Evolutionary conservation across 2,329 filamentous ascomycete genomes (phyloP).

Genomic region (Aspergillus sergii): DNA sequence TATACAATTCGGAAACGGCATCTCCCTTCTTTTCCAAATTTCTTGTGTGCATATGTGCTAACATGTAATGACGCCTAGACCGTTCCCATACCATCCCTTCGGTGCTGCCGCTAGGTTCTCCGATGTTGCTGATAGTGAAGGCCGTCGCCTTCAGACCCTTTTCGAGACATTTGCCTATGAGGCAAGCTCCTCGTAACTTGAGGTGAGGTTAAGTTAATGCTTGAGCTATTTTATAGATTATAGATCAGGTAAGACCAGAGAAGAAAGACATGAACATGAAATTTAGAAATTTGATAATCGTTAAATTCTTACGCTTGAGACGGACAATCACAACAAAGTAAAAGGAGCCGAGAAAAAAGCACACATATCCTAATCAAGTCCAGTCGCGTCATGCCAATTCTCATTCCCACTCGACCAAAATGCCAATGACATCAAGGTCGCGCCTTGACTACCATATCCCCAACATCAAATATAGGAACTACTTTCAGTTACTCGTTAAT

Average conservation of each 20-base stretch:
- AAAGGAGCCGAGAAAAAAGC: too few species aligned
- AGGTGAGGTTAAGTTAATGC: rapidly evolving
- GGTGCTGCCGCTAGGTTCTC: conserved; percentile 17
- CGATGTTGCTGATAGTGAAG: conserved; percentile 25
- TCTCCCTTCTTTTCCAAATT: too few species aligned
- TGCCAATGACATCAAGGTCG: too few species aligned
- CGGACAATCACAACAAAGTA: too few species aligned
- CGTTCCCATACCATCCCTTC: conserved; percentile 27
- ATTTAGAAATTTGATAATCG: background rate
- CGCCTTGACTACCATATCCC: too few species aligned
- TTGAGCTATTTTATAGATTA: background rate
- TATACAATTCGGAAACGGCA: too few species aligned
- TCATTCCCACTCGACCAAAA: too few species aligned
- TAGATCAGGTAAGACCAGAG: background rate
- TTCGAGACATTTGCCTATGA: conserved; percentile 9
- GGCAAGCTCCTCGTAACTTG: background rate
- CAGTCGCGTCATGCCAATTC: too few species aligned
- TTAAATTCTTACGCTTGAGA: too few species aligned
- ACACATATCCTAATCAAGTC: too few species aligned
- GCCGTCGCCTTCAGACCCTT: conserved; percentile 16
- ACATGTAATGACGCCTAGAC: conserved; percentile 10
- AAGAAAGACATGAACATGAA: background rate
- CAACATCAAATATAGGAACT: too few species aligned
- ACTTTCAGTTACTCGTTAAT: too few species aligned
- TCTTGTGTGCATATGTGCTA: background rate